Percentiles rank a stretch among this genome's conserved stretches.
Evolutionary conservation across 108 stramenopile genomes (phyloP).

Genomic region (Fistulifera pelliculosa): DNA sequence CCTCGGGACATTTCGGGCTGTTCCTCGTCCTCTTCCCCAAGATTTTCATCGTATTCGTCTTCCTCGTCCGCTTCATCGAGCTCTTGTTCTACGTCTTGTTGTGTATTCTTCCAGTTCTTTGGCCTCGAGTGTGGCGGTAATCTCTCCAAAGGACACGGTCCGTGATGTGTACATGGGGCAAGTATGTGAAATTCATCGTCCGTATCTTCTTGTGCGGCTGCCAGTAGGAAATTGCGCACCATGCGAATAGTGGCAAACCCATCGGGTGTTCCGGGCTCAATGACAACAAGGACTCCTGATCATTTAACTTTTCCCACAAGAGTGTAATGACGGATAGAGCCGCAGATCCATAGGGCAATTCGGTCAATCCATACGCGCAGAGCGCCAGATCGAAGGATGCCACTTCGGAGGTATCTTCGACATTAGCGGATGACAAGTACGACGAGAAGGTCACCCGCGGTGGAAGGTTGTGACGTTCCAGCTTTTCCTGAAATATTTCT

Average conservation of each 20-base stretch:
- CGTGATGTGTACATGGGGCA: constrained; percentile 82
- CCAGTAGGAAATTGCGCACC: constrained; percentile 72
- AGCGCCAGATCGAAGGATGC: constrained; percentile 57
- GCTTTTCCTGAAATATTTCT: constrained; percentile 34
- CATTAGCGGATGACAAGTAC: not conserved
- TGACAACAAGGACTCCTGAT: constrained; percentile 57
- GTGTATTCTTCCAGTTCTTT: constrained; percentile 7
- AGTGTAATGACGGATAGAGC: constrained; percentile 49
- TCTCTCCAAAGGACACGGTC: constrained; percentile 64
- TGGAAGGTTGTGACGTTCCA: constrained; percentile 23
- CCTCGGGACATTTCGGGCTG: constrained; percentile 1
- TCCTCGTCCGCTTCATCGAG: constrained; percentile 21
- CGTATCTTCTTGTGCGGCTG: constrained; percentile 58
- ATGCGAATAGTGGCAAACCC: constrained; percentile 65
- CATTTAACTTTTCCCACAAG: constrained; percentile 63
- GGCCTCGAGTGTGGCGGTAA: constrained; percentile 17
- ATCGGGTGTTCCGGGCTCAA: constrained; percentile 84
- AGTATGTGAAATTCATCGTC: constrained; percentile 36
- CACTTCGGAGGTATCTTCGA: not conserved
- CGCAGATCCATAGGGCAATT: constrained; percentile 49
- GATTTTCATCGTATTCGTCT: constrained; percentile 19
- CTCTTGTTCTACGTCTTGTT: constrained; percentile 8
- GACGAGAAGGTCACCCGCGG: constrained; percentile 51
- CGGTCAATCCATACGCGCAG: constrained; percentile 53
- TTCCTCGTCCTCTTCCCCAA: constrained; percentile 21